Base-by-base conservation (phyloP, 257 asterid species). In the Solanum bulbocastanum region DNA sequence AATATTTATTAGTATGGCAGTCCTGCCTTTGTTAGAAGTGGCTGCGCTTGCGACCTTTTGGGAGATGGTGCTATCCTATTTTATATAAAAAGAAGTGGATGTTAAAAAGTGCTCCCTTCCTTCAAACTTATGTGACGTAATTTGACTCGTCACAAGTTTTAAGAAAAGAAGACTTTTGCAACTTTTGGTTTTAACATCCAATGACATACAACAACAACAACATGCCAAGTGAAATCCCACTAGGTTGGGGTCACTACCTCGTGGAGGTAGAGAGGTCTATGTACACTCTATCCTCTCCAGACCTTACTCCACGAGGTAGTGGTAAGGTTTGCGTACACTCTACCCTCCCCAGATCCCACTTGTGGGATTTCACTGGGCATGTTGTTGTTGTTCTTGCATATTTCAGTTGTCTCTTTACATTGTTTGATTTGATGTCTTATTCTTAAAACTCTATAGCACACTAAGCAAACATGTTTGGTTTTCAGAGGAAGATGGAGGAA, bases 401-500 rank as follows among this genome's bases (percentile, higher is more conserved):
- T 33, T 44, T 82, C 69, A 49, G 27, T 30, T 49, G 86, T 82
- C 18, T 30, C 86, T 18, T 82, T 44, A 82, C 69, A 82, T 49
- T 82, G 69, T 40, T 49, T 82, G 86, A 82, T 82, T 30, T 82
- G 69, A 49, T 82, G 86, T 82, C 44, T 49, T 82, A 49, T 82
- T 52, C 69, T 66, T 82, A 49, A 32, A 49, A 82, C 39, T 40
- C 30, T 78, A 7, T n/a, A 78, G 30, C 40, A 49, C 5, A 11
- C 46, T 82, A 82, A 82, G 69, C 69, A 49, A 30, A 82, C 32
- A 49, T 49, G 27, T 56, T 90, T 85, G 87, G 73, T 81, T 88
- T 91, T 88, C 98, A 96, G 99, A 75, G 40, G 88, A 93, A 90
- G 93, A 89, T 94, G 92, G 95, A 90, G 78, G 93, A 92, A 86